Base-by-base conservation (phyloP, 2,329 filamentous ascomycete genomes). In the Aspergillus pseudoglaucus region DNA sequence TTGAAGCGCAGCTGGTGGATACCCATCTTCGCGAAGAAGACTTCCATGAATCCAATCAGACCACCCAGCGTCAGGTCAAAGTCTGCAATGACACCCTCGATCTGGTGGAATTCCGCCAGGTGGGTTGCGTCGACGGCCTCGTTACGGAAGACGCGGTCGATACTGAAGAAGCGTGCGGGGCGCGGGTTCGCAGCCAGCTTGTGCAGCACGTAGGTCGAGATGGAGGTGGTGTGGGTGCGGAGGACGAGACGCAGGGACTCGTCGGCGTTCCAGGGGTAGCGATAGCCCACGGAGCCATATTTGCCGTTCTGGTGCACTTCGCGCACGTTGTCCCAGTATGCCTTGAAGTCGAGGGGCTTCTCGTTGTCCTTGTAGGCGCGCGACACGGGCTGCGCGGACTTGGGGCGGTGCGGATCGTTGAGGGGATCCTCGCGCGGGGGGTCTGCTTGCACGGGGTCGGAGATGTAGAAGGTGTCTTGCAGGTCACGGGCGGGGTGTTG, bases 401-500 rank as follows among this genome's bases (percentile, higher is more conserved):
- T 67, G 22, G 56, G 60, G 23, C 64, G 57, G 53, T 71, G 65
- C 23, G 65, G 62, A 46, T 71, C 61, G 35, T 67, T 60, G 32
- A 63, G 59, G n/a, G 78, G 74, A 57, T 84, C 81, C 55, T 76
- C 73, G 10, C 80, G 76, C 10, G 82, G 82, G 53, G 72, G 75
- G 64, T 90, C 90, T 33, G 89, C 90, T 49, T 72, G 73, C 51
- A 82, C 77, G 41, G 93, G 93, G 63, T 98, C 90, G 37, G 90
- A 90, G 63, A 97, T 91, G 76, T 96, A 98, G 77, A 97, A 97
- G 48, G 93, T 97, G 64, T 98, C 93, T 77, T 98, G 93, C 57
- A 96, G 79, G 68, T 98, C 93, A 66, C 93, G 88, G 50, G 93
- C 93, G 45, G 93, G 93, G 70, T 98, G 93, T 78, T 98, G 93